Evolutionary conservation across 2,329 filamentous ascomycete species (phyloP).

Genomic region (Thelonectria olida): DNA sequence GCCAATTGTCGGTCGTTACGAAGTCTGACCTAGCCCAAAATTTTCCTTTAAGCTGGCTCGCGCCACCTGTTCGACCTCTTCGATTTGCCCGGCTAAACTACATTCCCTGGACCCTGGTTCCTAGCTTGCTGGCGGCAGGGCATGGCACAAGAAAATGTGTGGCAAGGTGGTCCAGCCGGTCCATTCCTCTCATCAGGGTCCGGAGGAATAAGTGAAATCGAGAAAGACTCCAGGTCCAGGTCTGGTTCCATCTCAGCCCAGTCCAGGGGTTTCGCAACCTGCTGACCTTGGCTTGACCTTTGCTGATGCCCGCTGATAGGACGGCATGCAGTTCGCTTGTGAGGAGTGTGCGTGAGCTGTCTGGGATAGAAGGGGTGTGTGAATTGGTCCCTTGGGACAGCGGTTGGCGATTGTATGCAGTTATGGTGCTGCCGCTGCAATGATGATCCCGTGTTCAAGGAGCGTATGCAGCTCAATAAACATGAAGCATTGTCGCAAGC

Average conservation of each 20-base stretch:
- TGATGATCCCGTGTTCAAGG: constrained; percentile 24
- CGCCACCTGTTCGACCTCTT: constrained; percentile 6
- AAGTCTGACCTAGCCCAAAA: constrained; percentile 1
- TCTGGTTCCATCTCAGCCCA: constrained; percentile 6
- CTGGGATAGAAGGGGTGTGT: constrained; percentile 11
- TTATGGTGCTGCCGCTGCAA: constrained; percentile 24
- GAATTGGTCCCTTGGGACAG: constrained; percentile 2
- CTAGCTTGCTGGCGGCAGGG: not conserved
- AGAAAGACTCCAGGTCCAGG: constrained; percentile 10
- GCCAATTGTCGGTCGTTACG: not conserved
- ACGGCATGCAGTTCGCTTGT: constrained; percentile 8
- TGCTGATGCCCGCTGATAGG: constrained; percentile 18
- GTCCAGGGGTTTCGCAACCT: constrained; percentile 20
- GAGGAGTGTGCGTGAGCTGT: constrained; percentile 15
- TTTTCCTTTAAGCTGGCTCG: constrained; percentile 4
- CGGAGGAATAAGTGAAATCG: constrained; percentile 9
- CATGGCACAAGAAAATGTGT: not conserved
- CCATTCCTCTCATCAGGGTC: not conserved
- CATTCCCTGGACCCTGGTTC: constrained; percentile 6
- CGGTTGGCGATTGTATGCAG: not conserved
- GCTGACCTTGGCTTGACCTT: constrained; percentile 24
- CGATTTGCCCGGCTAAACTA: constrained; percentile 36
- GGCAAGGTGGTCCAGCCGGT: not conserved
- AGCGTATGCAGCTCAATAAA: constrained; percentile 9
- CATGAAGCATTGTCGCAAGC: constrained; percentile 15